A percentile compares a stretch with the other conserved stretches of the same genome.
Evolutionary conservation across 805 yeast genomes (phyloP).

Genomic region (Metschnikowia bowlesiae): DNA sequence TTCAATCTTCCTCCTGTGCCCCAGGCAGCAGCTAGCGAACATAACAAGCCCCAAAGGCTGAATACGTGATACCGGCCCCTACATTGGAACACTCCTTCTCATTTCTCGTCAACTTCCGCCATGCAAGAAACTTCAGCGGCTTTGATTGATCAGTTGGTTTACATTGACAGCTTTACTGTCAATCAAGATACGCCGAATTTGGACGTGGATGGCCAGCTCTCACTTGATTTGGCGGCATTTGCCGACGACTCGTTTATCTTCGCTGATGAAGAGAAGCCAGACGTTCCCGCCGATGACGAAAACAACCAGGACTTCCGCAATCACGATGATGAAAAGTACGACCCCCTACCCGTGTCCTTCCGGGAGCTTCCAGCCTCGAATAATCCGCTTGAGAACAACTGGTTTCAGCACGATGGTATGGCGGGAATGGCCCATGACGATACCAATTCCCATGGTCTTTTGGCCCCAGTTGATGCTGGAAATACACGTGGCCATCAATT

Average conservation of each 20-base stretch:
- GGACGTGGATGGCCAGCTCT: slow-evolving; percentile 38
- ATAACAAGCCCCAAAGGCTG: no score
- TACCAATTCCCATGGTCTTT: neutral
- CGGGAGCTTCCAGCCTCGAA: neutral
- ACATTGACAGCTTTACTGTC: slow-evolving; percentile 67
- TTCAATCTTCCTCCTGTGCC: no score
- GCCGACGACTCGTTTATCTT: slow-evolving; percentile 78
- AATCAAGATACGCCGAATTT: slow-evolving; percentile 36
- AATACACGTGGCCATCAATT: slow-evolving; percentile 7
- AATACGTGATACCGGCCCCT: no score
- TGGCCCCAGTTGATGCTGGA: neutral
- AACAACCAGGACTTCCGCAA: slow-evolving; percentile 5
- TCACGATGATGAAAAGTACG: neutral
- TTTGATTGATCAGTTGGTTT: slow-evolving; percentile 70
- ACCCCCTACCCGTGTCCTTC: neutral
- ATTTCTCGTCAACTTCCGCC: neutral
- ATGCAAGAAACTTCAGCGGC: slow-evolving; percentile 35
- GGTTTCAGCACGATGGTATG: neutral
- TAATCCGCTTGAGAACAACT: neutral
- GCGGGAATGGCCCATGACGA: neutral
- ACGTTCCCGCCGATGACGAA: slow-evolving; percentile 19
- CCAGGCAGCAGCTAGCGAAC: no score
- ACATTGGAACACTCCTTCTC: neutral
- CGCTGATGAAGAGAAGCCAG: slow-evolving; percentile 77
- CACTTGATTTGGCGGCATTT: slow-evolving; percentile 68